phyloP scores from a whole-genome alignment of 2,329 filamentous ascomycete species.

The Hymenoscyphus infarciens region DNA sequence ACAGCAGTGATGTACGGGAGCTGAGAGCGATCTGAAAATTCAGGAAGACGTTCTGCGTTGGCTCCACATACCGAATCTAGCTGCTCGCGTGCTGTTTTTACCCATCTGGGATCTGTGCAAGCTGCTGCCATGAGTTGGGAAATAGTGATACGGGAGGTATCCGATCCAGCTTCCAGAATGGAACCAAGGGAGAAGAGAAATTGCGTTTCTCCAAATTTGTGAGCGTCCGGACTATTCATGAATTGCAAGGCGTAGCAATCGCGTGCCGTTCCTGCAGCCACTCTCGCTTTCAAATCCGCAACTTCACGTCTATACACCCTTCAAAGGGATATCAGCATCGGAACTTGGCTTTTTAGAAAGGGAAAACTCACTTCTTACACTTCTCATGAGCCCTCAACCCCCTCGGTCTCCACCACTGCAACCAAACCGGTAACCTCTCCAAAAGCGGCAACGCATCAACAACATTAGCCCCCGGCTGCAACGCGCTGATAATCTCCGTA shows the following conservation, averaged over 20 bases:
- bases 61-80: slow-evolving; percentile 42
- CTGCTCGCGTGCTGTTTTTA: slow-evolving; percentile 39
- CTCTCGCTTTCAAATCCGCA: slow-evolving; percentile 24
- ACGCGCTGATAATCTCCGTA: slow-evolving; percentile 27
- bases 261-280: slow-evolving; percentile 27
- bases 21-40: slow-evolving; percentile 41
- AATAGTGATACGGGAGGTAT: slow-evolving; percentile 40
- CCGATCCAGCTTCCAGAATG: slow-evolving; percentile 42
- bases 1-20: slow-evolving; percentile 44
- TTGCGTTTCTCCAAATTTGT: slow-evolving; percentile 26
- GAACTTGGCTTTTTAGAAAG: background rate
- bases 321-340: background rate
- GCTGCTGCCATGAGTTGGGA: slow-evolving; percentile 35
- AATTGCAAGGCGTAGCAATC: slow-evolving; percentile 36
- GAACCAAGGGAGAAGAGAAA: slow-evolving; percentile 34
- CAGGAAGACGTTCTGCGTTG: slow-evolving; percentile 42
- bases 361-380: slow-evolving; percentile 15
- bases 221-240: slow-evolving; percentile 28
- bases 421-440: slow-evolving; percentile 30
- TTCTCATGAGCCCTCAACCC: slow-evolving; percentile 27
- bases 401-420: slow-evolving; percentile 33
- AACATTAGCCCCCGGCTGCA: slow-evolving; percentile 34
- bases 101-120: slow-evolving; percentile 20
- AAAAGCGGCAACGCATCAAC: slow-evolving; percentile 36
- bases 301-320: slow-evolving; percentile 31